These are phyloP conservation scores for Ambrosia hybrid DNA, from an alignment of 140 eudicot genomes.

Conservation along the genomic window DNA sequence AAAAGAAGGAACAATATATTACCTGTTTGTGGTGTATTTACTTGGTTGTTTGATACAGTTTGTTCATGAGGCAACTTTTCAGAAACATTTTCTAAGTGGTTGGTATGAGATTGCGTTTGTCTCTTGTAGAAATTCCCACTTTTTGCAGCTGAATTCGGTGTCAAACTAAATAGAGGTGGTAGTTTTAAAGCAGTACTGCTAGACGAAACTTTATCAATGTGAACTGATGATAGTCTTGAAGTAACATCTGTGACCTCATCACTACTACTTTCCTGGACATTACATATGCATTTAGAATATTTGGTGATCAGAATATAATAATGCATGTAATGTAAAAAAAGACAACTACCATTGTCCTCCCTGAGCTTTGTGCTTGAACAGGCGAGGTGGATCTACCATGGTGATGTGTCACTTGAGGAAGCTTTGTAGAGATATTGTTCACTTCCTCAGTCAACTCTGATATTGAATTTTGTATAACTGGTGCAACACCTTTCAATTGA, in stretches of 20 bases:
- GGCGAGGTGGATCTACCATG: slow-evolving; percentile 69
- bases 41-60: slow-evolving; percentile 49
- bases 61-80: slow-evolving; percentile 55
- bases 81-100: slow-evolving; percentile 42
- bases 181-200: slow-evolving; percentile 77
- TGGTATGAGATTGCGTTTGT: slow-evolving; percentile 43
- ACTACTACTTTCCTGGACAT: slow-evolving; percentile 61
- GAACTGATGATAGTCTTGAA: slow-evolving; percentile 64
- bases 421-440: slow-evolving; percentile 60
- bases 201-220: slow-evolving; percentile 72
- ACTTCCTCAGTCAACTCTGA: slow-evolving; percentile 85
- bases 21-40: slow-evolving; percentile 75
- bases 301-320: neutral
- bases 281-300: slow-evolving; percentile 15
- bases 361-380: slow-evolving; percentile 72
- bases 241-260: slow-evolving; percentile 36
- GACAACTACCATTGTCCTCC: slow-evolving; percentile 66
- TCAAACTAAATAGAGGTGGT: slow-evolving; percentile 84
- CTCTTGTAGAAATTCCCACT: slow-evolving; percentile 68
- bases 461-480: slow-evolving; percentile 78
- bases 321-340: neutral
- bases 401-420: slow-evolving; percentile 52
- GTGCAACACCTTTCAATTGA: slow-evolving; percentile 94
- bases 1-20: slow-evolving; percentile 18
- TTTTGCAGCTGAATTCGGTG: slow-evolving; percentile 82